Percentiles rank a stretch among this genome's conserved stretches.
These are phyloP conservation scores for Chytriomyces hyalinus DNA, from an alignment of 192 early-diverging fungal genomes.

Conservation along the genomic window DNA sequence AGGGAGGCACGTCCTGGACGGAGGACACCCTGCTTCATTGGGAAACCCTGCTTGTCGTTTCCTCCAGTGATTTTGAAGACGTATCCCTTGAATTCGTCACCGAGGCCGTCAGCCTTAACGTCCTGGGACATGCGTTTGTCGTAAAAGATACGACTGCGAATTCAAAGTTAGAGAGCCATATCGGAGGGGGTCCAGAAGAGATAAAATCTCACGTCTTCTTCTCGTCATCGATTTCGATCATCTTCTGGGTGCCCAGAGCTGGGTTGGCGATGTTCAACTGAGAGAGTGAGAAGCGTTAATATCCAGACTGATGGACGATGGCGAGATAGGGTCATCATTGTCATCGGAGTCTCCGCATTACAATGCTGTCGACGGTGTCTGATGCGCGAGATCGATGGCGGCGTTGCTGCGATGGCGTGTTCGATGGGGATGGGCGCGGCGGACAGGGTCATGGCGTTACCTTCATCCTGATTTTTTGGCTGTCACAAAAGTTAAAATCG, in stretches of 20 bases:
- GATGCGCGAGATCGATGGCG: no score
- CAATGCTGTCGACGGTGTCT: no score
- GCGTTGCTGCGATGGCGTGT: no score
- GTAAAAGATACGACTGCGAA: constrained; percentile 87
- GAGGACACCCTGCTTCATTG: constrained; percentile 99
- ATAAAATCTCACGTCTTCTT: constrained; percentile 74
- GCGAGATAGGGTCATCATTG: no score
- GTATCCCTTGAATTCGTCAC: constrained; percentile 99
- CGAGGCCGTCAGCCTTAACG: constrained; percentile 92
- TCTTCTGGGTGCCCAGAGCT: constrained; percentile 97
- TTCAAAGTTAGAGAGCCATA: not conserved
- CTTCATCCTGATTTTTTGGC: no score
- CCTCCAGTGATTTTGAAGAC: constrained; percentile 99
- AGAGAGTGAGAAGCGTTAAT: no score
- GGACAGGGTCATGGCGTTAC: no score
- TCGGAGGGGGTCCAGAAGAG: not conserved
- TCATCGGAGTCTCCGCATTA: no score
- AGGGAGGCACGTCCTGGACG: constrained; percentile 62
- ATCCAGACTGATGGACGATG: no score
- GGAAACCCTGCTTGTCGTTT: constrained; percentile 98
- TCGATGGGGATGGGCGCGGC: no score
- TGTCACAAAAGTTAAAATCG: no score
- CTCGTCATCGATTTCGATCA: constrained; percentile 97
- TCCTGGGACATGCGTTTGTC: constrained; percentile 98
- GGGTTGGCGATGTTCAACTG: constrained; percentile 99